phyloP scores from a whole-genome alignment of 177 flowering plant species.

The Tripterygium wilfordii region DNA sequence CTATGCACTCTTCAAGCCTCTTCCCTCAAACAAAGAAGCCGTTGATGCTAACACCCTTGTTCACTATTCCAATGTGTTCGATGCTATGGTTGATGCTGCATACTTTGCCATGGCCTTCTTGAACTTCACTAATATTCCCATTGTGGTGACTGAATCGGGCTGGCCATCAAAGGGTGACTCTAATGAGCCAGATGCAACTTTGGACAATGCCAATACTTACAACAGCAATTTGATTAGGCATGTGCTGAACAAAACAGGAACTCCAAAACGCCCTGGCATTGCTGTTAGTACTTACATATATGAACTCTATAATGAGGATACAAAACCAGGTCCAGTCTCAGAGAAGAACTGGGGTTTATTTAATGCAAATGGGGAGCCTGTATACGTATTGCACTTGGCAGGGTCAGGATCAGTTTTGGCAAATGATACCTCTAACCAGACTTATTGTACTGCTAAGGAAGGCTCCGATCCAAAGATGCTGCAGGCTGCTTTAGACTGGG shows the following conservation, averaged over 20 bases:
- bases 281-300: constrained; percentile 75
- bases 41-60: constrained; percentile 78
- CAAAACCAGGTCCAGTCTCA: constrained; percentile 49
- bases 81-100: constrained; percentile 74
- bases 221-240: constrained; percentile 73
- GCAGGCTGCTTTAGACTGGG: constrained; percentile 88
- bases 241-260: constrained; percentile 66
- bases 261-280: constrained; percentile 72
- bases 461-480: constrained; percentile 69
- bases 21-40: constrained; percentile 68
- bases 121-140: constrained; percentile 65
- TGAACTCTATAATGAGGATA: constrained; percentile 79
- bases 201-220: constrained; percentile 75
- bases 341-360: constrained; percentile 88
- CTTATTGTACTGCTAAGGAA: constrained; percentile 51
- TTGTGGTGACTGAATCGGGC: constrained; percentile 71
- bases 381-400: constrained; percentile 49
- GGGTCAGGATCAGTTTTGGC: constrained; percentile 50
- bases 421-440: constrained; percentile 69
- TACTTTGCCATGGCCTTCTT: constrained; percentile 65
- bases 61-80: constrained; percentile 76
- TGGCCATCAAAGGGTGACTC: constrained; percentile 88
- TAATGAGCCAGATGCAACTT: constrained; percentile 66
- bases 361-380: constrained; percentile 55
- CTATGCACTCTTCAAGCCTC: constrained; percentile 68